These are phyloP conservation scores for Coccomyxa sp. DNA, from an alignment of 139 green algal genomes.

Conservation along the genomic window DNA sequence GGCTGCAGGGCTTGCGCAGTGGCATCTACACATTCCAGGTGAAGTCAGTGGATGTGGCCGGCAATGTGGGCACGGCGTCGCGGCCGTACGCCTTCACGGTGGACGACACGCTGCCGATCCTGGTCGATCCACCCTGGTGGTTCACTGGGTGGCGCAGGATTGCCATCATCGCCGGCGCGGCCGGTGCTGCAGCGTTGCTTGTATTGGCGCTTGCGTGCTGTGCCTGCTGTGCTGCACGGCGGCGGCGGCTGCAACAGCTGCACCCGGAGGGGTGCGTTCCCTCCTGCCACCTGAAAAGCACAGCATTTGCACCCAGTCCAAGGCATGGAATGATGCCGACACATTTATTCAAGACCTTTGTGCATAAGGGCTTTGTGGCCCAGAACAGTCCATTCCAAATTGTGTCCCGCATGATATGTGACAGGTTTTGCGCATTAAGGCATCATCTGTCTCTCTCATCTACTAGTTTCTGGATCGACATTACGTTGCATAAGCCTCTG, in stretches of 20 bases:
- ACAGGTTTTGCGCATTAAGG: too few species aligned
- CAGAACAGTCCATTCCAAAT: too few species aligned
- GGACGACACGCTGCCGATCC: neutral
- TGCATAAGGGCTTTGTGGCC: too few species aligned
- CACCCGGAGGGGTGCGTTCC: neutral
- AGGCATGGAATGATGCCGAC: too few species aligned
- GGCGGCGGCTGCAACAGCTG: neutral
- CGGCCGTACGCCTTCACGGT: neutral
- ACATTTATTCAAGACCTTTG: too few species aligned
- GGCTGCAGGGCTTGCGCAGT: neutral
- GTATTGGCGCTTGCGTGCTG: neutral
- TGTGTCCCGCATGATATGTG: too few species aligned
- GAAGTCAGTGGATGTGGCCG: neutral
- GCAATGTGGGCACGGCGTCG: neutral
- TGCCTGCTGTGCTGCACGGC: neutral
- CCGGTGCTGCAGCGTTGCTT: neutral
- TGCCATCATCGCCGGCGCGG: neutral
- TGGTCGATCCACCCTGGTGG: neutral
- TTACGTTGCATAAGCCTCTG: too few species aligned
- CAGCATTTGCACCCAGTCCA: neutral
- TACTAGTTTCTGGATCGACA: too few species aligned
- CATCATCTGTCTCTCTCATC: too few species aligned
- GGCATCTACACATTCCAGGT: conserved; percentile 1
- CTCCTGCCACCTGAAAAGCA: neutral
- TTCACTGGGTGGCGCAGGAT: neutral